A percentile compares a stretch with the other conserved stretches of the same genome.
Conservation (phyloP, 768 basidiomycete species). For the Phylloporus scabripes region DNA sequence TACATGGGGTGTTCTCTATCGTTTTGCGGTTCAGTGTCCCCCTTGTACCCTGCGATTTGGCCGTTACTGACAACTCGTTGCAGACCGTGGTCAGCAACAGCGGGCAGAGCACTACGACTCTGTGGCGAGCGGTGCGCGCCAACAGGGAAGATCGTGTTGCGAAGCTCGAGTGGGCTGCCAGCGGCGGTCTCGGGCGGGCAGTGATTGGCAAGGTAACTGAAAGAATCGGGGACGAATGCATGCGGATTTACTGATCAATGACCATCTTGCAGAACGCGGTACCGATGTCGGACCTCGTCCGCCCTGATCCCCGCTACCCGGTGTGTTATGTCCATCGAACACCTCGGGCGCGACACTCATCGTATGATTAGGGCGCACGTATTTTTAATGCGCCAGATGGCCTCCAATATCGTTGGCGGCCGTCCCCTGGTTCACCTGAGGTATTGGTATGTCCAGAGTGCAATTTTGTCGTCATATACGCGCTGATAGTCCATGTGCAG, state of each 20-base stretch:
- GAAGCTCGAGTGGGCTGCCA: constrained; percentile 81
- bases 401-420: constrained; percentile 73
- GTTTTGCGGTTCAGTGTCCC: constrained; percentile 56
- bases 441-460: constrained; percentile 45
- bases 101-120: constrained; percentile 68
- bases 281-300: constrained; percentile 80
- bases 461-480: background rate
- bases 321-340: constrained; percentile 37
- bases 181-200: constrained; percentile 78
- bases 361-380: constrained; percentile 47
- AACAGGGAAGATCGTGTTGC: constrained; percentile 87
- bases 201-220: constrained; percentile 72
- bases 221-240: constrained; percentile 6
- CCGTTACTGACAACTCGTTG: constrained; percentile 22
- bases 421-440: constrained; percentile 52
- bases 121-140: constrained; percentile 75
- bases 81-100: constrained; percentile 61
- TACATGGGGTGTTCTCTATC: constrained; percentile 74
- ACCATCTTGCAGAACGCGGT: constrained; percentile 53
- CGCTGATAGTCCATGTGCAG: constrained; percentile 34
- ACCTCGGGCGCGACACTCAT: constrained; percentile 12
- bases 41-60: constrained; percentile 10
- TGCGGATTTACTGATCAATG: constrained; percentile 23
- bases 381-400: constrained; percentile 82
- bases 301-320: constrained; percentile 55